phyloP scores from a whole-genome alignment of 129 eudicot genomes.

The Chrysanthemum makinoi region DNA sequence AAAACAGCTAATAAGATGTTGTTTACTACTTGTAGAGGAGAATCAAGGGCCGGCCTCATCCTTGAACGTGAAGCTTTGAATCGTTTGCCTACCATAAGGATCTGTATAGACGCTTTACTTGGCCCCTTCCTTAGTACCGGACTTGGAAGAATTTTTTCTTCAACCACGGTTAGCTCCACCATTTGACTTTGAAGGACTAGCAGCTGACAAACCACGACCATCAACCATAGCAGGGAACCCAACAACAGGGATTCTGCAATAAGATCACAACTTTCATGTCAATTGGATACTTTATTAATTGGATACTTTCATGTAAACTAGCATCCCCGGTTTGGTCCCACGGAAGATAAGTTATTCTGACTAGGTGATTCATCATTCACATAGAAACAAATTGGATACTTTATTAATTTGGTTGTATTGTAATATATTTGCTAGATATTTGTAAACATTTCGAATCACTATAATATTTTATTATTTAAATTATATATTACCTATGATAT shows the following conservation, averaged over 20 bases:
- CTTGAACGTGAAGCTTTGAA: constrained; percentile 79
- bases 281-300: no score
- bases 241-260: constrained; percentile 98
- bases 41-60: constrained; percentile 37
- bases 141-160: constrained; percentile 37
- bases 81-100: constrained; percentile 50
- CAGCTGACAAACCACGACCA: constrained; percentile 65
- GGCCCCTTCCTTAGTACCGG: constrained; percentile 44
- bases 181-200: constrained; percentile 51
- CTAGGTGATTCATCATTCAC: no score
- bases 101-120: constrained; percentile 20
- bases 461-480: no score
- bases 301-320: no score
- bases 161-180: constrained; percentile 30
- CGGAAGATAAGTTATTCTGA: no score
- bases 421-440: no score
- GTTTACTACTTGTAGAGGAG: constrained; percentile 14
- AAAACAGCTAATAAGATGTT: constrained; percentile 3
- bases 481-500: no score
- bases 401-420: no score
- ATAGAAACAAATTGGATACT: no score
- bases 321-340: no score
- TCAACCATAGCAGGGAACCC: constrained; percentile 99
- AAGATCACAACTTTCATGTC: not conserved
- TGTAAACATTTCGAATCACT: no score